Conservation (phyloP, 495 filamentous ascomycete genomes). For the Parathielavia hyrcaniae region DNA sequence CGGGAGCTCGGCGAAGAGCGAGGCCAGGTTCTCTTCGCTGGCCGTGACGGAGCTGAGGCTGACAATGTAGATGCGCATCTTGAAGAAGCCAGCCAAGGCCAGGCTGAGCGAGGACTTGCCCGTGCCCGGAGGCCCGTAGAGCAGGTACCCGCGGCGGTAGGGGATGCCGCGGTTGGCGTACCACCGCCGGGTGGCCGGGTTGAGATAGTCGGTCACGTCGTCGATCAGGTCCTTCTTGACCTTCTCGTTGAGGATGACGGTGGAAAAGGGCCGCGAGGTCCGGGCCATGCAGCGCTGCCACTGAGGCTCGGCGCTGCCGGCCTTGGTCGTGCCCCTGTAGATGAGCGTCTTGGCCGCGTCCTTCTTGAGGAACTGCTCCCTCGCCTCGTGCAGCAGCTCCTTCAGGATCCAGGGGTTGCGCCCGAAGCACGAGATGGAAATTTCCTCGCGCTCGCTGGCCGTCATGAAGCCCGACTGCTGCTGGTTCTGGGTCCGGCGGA, state of each 20-base stretch:
- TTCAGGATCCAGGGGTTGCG: conserved; percentile 60
- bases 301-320: conserved; percentile 28
- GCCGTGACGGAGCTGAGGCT: conserved; percentile 56
- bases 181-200: conserved; percentile 69
- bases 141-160: conserved; percentile 73
- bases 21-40: conserved; percentile 64
- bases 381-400: conserved; percentile 59
- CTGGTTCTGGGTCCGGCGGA: conserved; percentile 42
- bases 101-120: conserved; percentile 57
- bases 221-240: conserved; percentile 69
- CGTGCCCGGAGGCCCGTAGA: conserved; percentile 86
- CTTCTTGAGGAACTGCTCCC: conserved; percentile 49
- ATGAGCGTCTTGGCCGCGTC: conserved; percentile 61
- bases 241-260: conserved; percentile 72
- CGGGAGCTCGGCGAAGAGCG: conserved; percentile 63
- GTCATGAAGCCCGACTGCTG: conserved; percentile 27
- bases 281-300: conserved; percentile 55
- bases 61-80: conserved; percentile 65
- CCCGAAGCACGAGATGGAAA: conserved; percentile 60
- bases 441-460: conserved; percentile 48
- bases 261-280: conserved; percentile 70
- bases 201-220: conserved; percentile 86
- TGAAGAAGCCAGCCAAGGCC: conserved; percentile 64
- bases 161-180: conserved; percentile 70
- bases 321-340: conserved; percentile 50